Percentiles rank a stretch among this genome's conserved stretches.
phyloP scores from a whole-genome alignment of 306 rosid genomes.

The Cicer arietinum region DNA sequence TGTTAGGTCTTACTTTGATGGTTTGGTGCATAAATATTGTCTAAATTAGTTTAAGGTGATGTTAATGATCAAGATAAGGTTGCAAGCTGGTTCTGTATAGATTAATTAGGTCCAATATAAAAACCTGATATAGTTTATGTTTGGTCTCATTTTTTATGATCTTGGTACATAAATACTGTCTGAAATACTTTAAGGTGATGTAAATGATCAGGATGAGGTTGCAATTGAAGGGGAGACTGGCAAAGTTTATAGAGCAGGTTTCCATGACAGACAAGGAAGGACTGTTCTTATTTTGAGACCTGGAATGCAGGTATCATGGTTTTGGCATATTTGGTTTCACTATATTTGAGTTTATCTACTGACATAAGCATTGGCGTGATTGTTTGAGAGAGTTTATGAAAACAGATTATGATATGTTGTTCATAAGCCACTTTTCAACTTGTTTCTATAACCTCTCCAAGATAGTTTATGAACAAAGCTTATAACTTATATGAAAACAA shows the following conservation, averaged over 20 bases:
- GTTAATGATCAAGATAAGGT: too few species aligned
- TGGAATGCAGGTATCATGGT: conserved; percentile 57
- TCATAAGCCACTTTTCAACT: background rate
- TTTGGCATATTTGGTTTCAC: conserved; percentile 4
- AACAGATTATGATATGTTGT: background rate
- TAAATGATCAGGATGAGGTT: conserved; percentile 51
- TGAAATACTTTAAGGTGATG: conserved; percentile 20
- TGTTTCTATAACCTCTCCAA: background rate
- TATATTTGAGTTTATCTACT: background rate
- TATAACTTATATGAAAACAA: too few species aligned
- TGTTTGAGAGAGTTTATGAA: background rate
- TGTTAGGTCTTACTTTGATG: too few species aligned
- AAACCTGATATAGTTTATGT: conserved; percentile 38
- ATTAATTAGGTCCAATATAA: too few species aligned
- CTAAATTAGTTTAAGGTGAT: too few species aligned
- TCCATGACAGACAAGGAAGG: conserved; percentile 75
- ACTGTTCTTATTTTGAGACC: conserved; percentile 58
- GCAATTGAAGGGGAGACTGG: conserved; percentile 67
- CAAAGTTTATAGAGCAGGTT: conserved; percentile 75
- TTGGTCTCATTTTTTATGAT: conserved; percentile 40
- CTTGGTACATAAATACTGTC: conserved; percentile 34
- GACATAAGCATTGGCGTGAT: background rate
- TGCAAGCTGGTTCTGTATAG: too few species aligned
- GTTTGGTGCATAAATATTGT: too few species aligned
- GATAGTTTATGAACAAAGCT: background rate